Conservation (phyloP, 1,284 basidiomycete genomes). For the Cystobasidiaceae sp. region DNA sequence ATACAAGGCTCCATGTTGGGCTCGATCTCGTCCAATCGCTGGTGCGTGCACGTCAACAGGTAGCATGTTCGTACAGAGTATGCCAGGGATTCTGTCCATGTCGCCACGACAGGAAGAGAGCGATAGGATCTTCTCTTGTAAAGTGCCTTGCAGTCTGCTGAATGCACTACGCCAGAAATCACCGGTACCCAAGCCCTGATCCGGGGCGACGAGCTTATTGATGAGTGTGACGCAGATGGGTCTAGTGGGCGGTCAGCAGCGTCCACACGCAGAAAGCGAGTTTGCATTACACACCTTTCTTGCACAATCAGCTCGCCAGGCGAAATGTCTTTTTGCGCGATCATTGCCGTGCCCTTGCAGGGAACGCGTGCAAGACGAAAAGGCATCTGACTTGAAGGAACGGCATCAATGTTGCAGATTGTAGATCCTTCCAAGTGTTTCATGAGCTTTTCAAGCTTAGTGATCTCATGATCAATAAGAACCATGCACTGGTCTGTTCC, state of each 20-base stretch:
- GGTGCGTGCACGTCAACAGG: not conserved
- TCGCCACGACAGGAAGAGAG: not conserved
- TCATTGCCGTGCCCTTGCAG: conserved; percentile 32
- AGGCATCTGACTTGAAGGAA: not conserved
- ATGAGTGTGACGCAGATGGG: not conserved
- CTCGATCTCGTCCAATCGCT: not conserved
- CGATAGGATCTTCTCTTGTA: not conserved
- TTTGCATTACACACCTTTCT: conserved; percentile 26
- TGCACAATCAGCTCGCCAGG: conserved; percentile 31
- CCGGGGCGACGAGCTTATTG: not conserved
- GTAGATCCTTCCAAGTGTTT: not conserved
- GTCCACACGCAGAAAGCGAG: not conserved
- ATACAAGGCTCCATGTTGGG: not conserved
- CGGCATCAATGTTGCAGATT: not conserved
- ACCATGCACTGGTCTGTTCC: not conserved
- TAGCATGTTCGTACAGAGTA: conserved; percentile 1
- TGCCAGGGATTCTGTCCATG: conserved; percentile 8
- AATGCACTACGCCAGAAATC: not conserved
- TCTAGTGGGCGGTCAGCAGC: not conserved
- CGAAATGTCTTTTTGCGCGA: conserved; percentile 27
- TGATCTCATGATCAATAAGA: not conserved
- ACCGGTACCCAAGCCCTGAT: not conserved
- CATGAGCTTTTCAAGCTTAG: too few relatives aligned
- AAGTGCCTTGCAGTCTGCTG: not conserved
- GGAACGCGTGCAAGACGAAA: not conserved